A percentile compares a stretch with the other conserved stretches of the same genome.
Evolutionary conservation across 2,329 filamentous ascomycete species (phyloP).

Genomic region (Zasmidium angulare): DNA sequence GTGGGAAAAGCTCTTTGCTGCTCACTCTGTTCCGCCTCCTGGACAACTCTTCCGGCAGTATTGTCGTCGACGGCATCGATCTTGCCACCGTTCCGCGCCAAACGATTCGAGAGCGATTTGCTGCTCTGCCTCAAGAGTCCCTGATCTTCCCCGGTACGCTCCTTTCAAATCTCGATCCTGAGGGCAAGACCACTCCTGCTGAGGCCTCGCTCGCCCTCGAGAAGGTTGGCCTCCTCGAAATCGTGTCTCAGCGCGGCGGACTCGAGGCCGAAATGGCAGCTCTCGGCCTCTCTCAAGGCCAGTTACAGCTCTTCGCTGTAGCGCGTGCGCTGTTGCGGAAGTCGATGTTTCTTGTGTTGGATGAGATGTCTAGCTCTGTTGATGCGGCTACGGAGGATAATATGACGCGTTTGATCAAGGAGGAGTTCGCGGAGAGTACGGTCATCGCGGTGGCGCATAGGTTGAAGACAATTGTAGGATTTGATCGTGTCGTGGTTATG

Average conservation of each 20-base stretch:
- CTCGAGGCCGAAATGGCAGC: conserved; percentile 39
- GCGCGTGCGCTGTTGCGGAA: conserved; percentile 48
- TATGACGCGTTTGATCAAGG: conserved; percentile 52
- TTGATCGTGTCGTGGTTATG: conserved; percentile 54
- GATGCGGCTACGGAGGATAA: conserved; percentile 58
- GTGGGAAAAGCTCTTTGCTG: conserved; percentile 54
- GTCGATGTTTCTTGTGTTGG: conserved; percentile 43
- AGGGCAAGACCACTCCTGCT: conserved; percentile 36
- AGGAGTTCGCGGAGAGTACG: conserved; percentile 56
- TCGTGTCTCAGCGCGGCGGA: conserved; percentile 33
- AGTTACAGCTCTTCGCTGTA: conserved; percentile 53
- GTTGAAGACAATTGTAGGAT: conserved; percentile 56
- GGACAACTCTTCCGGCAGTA: conserved; percentile 43
- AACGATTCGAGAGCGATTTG: conserved; percentile 47
- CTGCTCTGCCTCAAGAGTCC: conserved; percentile 53
- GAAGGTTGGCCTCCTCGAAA: conserved; percentile 43
- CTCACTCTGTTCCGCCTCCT: conserved; percentile 52
- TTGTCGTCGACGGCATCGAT: conserved; percentile 51
- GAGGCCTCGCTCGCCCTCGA: conserved; percentile 45
- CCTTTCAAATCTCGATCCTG: conserved; percentile 51
- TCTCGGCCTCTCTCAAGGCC: conserved; percentile 44
- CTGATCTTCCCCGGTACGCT: conserved; percentile 51
- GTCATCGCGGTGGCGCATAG: conserved; percentile 60
- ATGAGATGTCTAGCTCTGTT: conserved; percentile 44
- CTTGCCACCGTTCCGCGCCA: conserved; percentile 46